Base-by-base conservation (phyloP, 208 protist genomes). In the Trypanosoma cruzi region DNA sequence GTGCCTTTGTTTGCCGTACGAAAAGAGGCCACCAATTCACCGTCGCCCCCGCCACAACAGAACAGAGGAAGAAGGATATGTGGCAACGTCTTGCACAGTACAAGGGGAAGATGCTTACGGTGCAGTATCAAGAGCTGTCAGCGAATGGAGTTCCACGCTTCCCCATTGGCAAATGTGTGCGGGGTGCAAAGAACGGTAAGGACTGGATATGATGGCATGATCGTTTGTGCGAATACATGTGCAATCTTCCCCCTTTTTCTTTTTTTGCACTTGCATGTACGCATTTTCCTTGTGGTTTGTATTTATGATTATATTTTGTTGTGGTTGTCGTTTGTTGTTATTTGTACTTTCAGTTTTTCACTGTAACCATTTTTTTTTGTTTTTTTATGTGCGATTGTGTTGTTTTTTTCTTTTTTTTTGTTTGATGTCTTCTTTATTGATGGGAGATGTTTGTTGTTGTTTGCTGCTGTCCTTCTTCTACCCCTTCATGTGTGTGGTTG, bases 91-190 rank as follows among this genome's bases (percentile, higher is more conserved):
- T 75, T 57, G 71, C 64, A n/a, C 44, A 63, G 26, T 94, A 91
- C 77, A 83, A 77, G 24, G 92, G 92, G n/a, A 92, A 91, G 58
- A 81, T 81, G 26, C 64, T 94, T 40, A 97, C 89, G n/a, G 92
- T 97, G 75, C 89, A 94, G 69, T 97, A 84, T 66, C 89, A 95
- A 46, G 81, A 93, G 59, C 79, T 94, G 14, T 89, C 92, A 13
- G 52, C 85, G 2, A 85, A 93, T 57, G 88, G 92, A 7, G 79
- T 97, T 8, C 92, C 92, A 26, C 85, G 92, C 0, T 97, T 97
- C 66, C 92, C 92, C 3, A 78, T 94, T 10, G 89, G 85, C 14
- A 97, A 95, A 62, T 83, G 73, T 50, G 78, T 97, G 16, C 85
- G 92, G 32, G 89, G 89, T 16, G 71, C 79, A 0, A 82, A 82